Base-by-base conservation (phyloP, 2,329 filamentous ascomycete species). In the Arthrinium puccinioides region DNA sequence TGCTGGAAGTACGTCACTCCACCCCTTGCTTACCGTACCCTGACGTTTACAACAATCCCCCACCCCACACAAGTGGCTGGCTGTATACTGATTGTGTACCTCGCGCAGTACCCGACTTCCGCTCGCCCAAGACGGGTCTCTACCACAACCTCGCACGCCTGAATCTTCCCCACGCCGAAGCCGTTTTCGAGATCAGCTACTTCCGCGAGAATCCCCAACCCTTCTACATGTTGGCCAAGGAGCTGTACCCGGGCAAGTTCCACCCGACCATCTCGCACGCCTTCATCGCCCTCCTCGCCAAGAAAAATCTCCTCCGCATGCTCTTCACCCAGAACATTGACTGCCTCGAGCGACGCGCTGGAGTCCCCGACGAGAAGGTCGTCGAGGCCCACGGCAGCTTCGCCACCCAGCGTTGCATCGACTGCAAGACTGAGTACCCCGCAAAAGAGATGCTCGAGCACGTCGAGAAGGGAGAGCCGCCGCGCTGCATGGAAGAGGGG, bases 311-410 rank as follows among this genome's bases (percentile, higher is more conserved):
- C 27, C 67, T 98, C 18, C 67, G 83, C 47, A 92, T 88, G 68
- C 76, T 92, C 37, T 98, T 97, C 60, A 96, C 92, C 0, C 92
- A 98, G 56, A 98, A 98, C 55, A 97, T 98, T 48, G 92, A 98
- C 64, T 95, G 88, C 52, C 72, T 98, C 10, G 92, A 98, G 63
- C 78, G 89, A 16, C 73, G 77, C 48, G 92, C 90, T 10, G 92
- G 92, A 19, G 80, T 98, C 1, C 85, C 88, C 0, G 72, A 67
- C 0, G 79, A 90, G 3, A 80, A 76, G 59, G 89, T 98, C 34
- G 72, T 98, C 21, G 90, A 97, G 62, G 92, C 92, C 0, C 92
- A 98, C 59, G 92, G 92, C 31, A 95, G 87, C 57, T 98, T 97
- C 57, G 90, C 90, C 16, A 78, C 76, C 1, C 90, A 97, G 62